Evolutionary conservation across 768 basidiomycete genomes (phyloP), one percentile per base, ranked within the genome.

Genomic region (Hydnomerulius pinastri): DNA sequence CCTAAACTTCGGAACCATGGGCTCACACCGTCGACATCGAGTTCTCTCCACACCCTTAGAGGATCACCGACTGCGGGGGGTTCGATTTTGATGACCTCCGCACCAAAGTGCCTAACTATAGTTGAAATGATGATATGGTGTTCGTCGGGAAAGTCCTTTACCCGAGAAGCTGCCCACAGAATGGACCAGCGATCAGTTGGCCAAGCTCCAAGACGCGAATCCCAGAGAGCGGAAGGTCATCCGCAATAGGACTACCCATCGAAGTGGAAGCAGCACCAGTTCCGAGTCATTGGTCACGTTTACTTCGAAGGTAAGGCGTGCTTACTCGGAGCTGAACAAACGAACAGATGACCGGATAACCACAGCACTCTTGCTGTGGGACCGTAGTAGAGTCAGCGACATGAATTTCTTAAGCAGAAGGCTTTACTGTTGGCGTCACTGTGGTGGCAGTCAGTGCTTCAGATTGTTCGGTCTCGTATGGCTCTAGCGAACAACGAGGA

Each of bases 1-100:
- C 71, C 86, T 21, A 87, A 76, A 55, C 85, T 86, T 37, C 86
- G 71, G 65, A 85, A 88, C 87, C 87, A 87, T 0, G 85, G 86
- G 55, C 85, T 85, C 1, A 81, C 80, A 1, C 85, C 85, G 54
- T 87, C 86, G 0, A 79, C 72, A 53, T 89, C 86, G 20, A 85
- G 73, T 55, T 87, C 86, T 43, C 86, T 70, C 84, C 84, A 87
- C 2, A 85, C 80, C 4, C 86, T 81, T 21, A 87, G 67, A 6
- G 85, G 85, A 55, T 88, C 86, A 4, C 86, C 86, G 9, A 65
- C 69, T 9, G 71, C 72, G 1, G 86, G 85, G 0, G 84, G 76
- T 57, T 88, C 87, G 10, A 87, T 71, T 59, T 88, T 88, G 68
- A 87, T 86, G 12, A 87, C 70, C 48, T 89, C 85, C 11, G 86